Conservation (phyloP, 768 basidiomycete genomes). For the Lactarius hatsudake region DNA sequence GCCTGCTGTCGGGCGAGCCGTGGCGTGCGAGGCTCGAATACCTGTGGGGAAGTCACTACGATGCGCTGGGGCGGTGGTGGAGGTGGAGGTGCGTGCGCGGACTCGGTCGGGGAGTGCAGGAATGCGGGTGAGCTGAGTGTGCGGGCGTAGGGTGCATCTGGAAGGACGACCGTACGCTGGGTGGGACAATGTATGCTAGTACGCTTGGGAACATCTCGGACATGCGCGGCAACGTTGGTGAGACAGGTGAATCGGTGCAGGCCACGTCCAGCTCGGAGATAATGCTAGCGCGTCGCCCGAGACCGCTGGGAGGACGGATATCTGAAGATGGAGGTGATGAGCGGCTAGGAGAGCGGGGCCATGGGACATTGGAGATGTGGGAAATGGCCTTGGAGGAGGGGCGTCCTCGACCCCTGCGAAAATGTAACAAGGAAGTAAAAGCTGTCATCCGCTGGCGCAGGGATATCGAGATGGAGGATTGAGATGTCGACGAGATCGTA, state of each 20-base stretch:
- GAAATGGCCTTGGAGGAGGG: neutral
- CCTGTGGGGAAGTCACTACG: neutral
- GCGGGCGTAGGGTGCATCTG: slow-evolving; percentile 4
- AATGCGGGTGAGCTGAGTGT: slow-evolving; percentile 21
- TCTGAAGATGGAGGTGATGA: slow-evolving; percentile 27
- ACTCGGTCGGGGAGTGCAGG: neutral
- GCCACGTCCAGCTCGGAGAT: slow-evolving; percentile 14
- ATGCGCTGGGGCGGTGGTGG: neutral
- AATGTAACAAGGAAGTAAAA: neutral
- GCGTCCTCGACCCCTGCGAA: neutral
- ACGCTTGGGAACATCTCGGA: neutral
- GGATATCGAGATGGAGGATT: neutral
- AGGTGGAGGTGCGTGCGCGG: neutral
- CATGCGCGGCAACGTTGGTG: neutral
- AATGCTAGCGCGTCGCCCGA: slow-evolving; percentile 26
- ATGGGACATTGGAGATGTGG: slow-evolving; percentile 3
- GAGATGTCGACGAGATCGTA: slow-evolving; percentile 17
- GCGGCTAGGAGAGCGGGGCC: slow-evolving; percentile 21
- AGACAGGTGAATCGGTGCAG: neutral
- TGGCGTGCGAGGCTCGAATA: slow-evolving; percentile 4
- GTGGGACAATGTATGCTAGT: neutral
- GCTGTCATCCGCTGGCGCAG: slow-evolving; percentile 4
- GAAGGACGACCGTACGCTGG: neutral
- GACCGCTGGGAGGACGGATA: slow-evolving; percentile 29
- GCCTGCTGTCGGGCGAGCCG: slow-evolving; percentile 8